Evolutionary conservation across 1,284 basidiomycete genomes (phyloP), one percentile per base, ranked within the genome.

Genomic region (Sanguinoderma infundibulare): DNA sequence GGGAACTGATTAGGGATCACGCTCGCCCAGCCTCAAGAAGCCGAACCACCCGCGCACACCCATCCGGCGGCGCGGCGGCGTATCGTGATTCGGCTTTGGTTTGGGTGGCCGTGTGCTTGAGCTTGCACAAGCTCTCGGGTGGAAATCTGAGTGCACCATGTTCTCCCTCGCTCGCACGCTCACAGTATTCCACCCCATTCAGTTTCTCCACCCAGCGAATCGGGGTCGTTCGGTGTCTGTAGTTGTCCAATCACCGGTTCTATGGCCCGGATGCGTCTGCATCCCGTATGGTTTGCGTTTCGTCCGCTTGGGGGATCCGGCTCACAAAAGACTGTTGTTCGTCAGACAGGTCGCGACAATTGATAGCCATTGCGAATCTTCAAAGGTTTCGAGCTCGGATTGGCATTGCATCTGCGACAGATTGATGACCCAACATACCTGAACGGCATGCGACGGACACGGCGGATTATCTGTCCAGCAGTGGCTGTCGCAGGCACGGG

Each of bases 381-480:
- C 46, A 30, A 17, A 26, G 22, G 42, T 17, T 26, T 28, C 14
- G 24, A 15, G 24, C 12, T 49, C 49, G 20, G 49, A 51, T 51
- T 34, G 49, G 34, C 49, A 51, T 51, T 34, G 20, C 49, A 51
- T 32, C 47, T 50, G 32, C 47, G 30, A 50, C 47, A 30, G 47
- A 34, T 35, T 30, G 30, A 28, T 12, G 5, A 51, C 10, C 20
- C 34, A 32, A 34, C n/a, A 34, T 36, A 12, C 15, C 5, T 32
- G 46, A 32, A 12, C 30, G 26, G 28, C 39, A 15, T 44, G 57
- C 57, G 57, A 53, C 34, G 40, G 38, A n/a, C 57, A 46, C 57
- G 57, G 57, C 51, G 10, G 22, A 53, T 59, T 46, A 59, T 15
- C 34, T 46, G 28, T 30, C 51, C 26, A 17, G 30, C 39, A 36